A percentile compares a stretch with the other conserved stretches of the same genome.
phyloP scores from a whole-genome alignment of 305 asterid species.

The Fraxinus paxiana region DNA sequence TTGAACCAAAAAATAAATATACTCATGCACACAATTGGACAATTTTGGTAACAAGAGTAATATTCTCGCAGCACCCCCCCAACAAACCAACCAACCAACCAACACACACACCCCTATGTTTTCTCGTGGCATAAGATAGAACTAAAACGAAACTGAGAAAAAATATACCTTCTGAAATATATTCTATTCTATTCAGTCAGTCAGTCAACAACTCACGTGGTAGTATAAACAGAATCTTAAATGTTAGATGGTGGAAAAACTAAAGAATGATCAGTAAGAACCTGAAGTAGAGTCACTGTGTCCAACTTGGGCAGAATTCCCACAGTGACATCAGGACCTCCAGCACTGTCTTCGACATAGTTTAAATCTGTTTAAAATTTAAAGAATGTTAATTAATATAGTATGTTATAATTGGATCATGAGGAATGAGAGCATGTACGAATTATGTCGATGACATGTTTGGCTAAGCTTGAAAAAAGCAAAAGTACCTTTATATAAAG shows the following conservation, averaged over 20 bases:
- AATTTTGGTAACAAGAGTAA: background rate
- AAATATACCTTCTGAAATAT: background rate
- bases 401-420: background rate
- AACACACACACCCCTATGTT: background rate
- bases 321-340: constrained; percentile 95
- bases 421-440: constrained; percentile 1
- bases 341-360: constrained; percentile 93
- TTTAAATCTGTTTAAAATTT: constrained; percentile 58
- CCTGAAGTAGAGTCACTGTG: constrained; percentile 95
- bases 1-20: constrained; percentile 6
- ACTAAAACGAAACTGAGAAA: background rate
- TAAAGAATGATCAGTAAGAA: constrained; percentile 16
- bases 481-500: background rate
- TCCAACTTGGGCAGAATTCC: constrained; percentile 87
- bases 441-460: background rate
- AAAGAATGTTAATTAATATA: constrained; percentile 1
- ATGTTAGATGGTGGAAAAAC: background rate
- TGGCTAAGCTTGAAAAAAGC: background rate
- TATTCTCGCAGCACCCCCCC: background rate
- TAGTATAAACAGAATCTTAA: background rate
- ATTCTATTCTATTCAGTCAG: background rate
- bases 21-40: background rate
- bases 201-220: background rate
- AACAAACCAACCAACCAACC: background rate
- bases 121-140: background rate